Base-by-base conservation (phyloP, 345 rosid species). In the Hevea brasiliensis region DNA sequence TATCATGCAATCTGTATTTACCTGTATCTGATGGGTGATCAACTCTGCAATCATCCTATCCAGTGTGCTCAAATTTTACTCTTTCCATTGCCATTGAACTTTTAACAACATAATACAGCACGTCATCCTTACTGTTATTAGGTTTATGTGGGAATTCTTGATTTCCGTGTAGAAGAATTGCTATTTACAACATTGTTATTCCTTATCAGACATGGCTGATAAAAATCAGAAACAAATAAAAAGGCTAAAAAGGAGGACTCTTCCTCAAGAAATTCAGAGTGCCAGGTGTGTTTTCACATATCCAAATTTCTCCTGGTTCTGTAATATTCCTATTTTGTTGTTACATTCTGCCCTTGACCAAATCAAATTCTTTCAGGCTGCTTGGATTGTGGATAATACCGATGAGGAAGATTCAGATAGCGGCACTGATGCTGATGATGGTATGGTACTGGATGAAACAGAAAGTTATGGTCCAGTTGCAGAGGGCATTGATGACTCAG, bases 181-280 rank as follows among this genome's bases (percentile, higher is more conserved):
- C 40, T 53, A 45, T 27, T 64, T 48, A 62, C n/a, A 12, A 32
- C 40, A 40, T 79, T 61, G 21, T 61, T 72, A 48, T 67, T 81
- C 68, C 59, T 74, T 71, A 68, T 72, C 81, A 94, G 98, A 94
- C 97, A 45, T 94, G 98, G 98, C 96, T 60, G 92, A 86, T 60
- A 80, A 67, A 82, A 79, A 80, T 69, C 92, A 81, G 72, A 86
- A 86, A 74, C 85, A 85, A 26, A 88, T n/a, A n/a, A n/a, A 77
- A 76, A 86, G 56, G 80, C 56, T 66, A 27, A 94, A 79, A 81
- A 89, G 87, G 84, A 90, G 87, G 79, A 74, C 58, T 58, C 82
- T 94, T 72, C 98, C 97, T 55, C 87, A 78, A 67, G 97, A 96
- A 94, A 96, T 79, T 94, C 98, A 77, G 97, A 92, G 24, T 94